Percentiles rank a stretch among this genome's conserved stretches.
Conservation (phyloP, 1,284 basidiomycete genomes). For the Cutaneotrichosporon cyanovorans region DNA sequence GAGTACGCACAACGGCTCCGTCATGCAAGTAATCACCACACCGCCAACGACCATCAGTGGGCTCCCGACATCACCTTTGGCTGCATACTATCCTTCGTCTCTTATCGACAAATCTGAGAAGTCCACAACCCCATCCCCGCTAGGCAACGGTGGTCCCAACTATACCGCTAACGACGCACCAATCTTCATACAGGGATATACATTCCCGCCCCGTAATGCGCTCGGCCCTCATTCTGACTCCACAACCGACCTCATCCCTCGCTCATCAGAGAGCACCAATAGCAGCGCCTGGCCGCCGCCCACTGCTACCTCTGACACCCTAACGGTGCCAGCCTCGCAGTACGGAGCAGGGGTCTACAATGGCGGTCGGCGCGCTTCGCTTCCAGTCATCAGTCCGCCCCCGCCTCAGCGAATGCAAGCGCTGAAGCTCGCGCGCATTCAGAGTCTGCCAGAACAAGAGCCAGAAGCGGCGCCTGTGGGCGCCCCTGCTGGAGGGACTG, state of each 20-base stretch:
- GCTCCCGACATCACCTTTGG: conserved; percentile 16
- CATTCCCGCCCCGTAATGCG: conserved; percentile 26
- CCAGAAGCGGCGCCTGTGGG: too few species aligned
- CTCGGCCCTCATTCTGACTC: conserved; percentile 7
- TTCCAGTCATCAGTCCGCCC: conserved; percentile 17
- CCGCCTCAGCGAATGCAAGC: conserved; percentile 5
- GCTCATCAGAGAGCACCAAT: not conserved
- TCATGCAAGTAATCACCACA: not conserved
- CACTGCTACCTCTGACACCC: not conserved
- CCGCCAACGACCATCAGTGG: not conserved
- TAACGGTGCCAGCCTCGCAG: too few species aligned
- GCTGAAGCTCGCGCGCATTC: conserved; percentile 32
- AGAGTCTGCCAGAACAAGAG: conserved; percentile 37
- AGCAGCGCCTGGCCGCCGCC: not conserved
- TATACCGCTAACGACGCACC: not conserved
- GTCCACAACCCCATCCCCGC: too few species aligned
- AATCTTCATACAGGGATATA: conserved; percentile 24
- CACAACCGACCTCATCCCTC: conserved; percentile 9
- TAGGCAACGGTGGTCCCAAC: not conserved
- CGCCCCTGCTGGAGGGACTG: too few species aligned
- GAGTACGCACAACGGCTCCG: not conserved
- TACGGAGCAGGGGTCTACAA: too few species aligned
- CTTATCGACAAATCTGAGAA: not conserved
- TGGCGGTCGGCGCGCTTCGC: conserved; percentile 9
- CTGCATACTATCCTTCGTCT: conserved; percentile 21